Base-by-base conservation (phyloP, 2,329 filamentous ascomycete genomes). In the Ophiostoma quercus region DNA sequence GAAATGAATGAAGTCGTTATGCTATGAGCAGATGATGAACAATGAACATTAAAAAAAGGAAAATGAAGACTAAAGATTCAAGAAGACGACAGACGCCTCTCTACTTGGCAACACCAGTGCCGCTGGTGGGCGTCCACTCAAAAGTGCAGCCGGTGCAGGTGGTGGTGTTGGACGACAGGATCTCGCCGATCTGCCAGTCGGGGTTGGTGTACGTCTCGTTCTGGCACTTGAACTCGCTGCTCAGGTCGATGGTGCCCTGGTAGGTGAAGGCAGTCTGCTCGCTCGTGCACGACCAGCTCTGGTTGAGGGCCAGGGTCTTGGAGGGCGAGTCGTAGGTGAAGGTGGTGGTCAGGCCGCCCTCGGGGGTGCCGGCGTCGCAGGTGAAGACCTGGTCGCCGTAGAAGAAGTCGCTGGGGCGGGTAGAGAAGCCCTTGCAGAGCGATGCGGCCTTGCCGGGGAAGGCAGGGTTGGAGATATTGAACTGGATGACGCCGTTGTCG, bases 401-500 rank as follows among this genome's bases (percentile, higher is more conserved):
- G 78, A 84, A 86, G 75, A 84, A 85, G 73, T 84, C 80, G 11
- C 67, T 71, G 5, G 84, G 79, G 76, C 80, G 79, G 72, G 73
- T 76, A 75, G 82, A 84, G 25, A 73, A 16, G 63, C 77, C 82
- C 37, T 72, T 73, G 80, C 84, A 86, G 68, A 67, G 22, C 11
- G 37, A 29, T 4, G 65, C 63, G 9, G 78, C 75, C 29, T 72
- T 74, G 72, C 79, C 78, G 54, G 76, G 73, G 51, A 84, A 73
- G 41, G 78, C 82, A 16, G 80, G 77, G 79, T 84, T 85, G 69
- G 76, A 74, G n/a, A 85, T 77, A 72, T 80, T 82, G 78, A 86
- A 86, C 75, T 77, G 78, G 72, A 82, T 80, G 71, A 79, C 78
- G 67, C 83, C 84, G 76, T 76, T 79, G 1, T 80, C 80, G 75